phyloP scores from a whole-genome alignment of 139 green algal species.

The Auxenochlorella pyrenoidosa region DNA sequence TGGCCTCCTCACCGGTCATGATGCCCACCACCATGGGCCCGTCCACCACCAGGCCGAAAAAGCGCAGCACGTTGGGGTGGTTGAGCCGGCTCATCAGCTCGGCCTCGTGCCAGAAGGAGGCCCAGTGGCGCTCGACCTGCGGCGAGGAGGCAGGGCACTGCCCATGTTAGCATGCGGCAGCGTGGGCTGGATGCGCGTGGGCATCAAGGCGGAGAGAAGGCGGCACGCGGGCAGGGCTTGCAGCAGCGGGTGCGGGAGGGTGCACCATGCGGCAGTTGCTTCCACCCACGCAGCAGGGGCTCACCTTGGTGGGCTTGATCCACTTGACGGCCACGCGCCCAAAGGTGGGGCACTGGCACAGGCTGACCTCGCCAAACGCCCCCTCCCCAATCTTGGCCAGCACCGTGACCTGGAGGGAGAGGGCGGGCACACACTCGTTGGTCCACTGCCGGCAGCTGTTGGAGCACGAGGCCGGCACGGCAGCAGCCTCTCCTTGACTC shows the following conservation, averaged over 20 bases:
- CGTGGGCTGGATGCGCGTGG: too few species aligned
- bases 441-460: too few species aligned
- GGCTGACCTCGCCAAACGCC: conserved; percentile 83
- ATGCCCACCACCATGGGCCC: conserved; percentile 71
- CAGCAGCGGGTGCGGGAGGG: background rate
- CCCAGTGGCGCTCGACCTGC: conserved; percentile 61
- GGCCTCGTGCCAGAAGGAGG: conserved; percentile 87
- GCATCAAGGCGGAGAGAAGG: background rate
- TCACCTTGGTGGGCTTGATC: conserved; percentile 74
- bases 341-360: conserved; percentile 71
- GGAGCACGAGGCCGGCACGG: background rate
- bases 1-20: conserved; percentile 81
- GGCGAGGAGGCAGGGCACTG: background rate
- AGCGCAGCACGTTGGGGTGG: conserved; percentile 94
- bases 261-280: too few species aligned
- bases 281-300: too few species aligned
- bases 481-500: background rate
- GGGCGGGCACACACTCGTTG: too few species aligned
- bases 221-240: background rate
- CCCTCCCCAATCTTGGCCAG: conserved; percentile 82
- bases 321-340: conserved; percentile 85
- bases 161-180: background rate
- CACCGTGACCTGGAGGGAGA: conserved; percentile 69
- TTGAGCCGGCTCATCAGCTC: conserved; percentile 85
- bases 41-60: conserved; percentile 86